Base-by-base conservation (phyloP, 2,329 filamentous ascomycete genomes). In the Venturia effusa region DNA sequence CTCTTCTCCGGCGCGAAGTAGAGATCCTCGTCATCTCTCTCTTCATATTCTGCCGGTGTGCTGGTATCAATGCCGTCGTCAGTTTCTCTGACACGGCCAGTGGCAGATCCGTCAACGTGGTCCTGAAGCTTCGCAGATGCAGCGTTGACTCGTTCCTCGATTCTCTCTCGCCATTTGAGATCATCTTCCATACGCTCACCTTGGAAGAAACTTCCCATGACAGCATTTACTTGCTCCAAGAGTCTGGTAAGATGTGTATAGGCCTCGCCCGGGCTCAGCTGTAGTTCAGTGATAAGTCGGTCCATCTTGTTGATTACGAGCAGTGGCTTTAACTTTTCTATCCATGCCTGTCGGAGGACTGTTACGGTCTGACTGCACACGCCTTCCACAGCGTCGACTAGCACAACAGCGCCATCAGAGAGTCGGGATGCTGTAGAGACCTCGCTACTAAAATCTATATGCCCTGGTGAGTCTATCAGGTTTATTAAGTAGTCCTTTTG, bases 231-330 rank as follows among this genome's bases (percentile, higher is more conserved):
- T 73, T 97, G 94, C 74, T 97, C 94, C 8, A 99, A 77, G 3
- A 97, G 82, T 73, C 92, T 94, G 74, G 83, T 92, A 17, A 99
- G 77, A 76, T 99, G 94, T 30, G 87, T 85, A 72, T 95, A 95
- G 41, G 94, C 94, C 74, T 99, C 94, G 19, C 78, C 81, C 0
- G 94, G 92, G 8, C 86, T 96, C 88, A 99, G 92, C 73, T 95
- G 93, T 63, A 97, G 81, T 78, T 99, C 94, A 2, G 91, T 96
- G 64, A 99, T 84, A 64, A 99, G 83, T 64, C 94, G 85, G 75
- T 99, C 94, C 80, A 99, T 96, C 77, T 99, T 99, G 80, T 99
- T 99, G 76, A 99, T 93, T 64, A 97, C 92, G 51, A 99, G 82
- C 45, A 99, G 79, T 1, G 94, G 94, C 75, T 95, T 96, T 66